Evolutionary conservation across 805 yeast genomes (phyloP), one percentile per base, ranked within the genome.

Genomic region (Ogataea degrootiae): DNA sequence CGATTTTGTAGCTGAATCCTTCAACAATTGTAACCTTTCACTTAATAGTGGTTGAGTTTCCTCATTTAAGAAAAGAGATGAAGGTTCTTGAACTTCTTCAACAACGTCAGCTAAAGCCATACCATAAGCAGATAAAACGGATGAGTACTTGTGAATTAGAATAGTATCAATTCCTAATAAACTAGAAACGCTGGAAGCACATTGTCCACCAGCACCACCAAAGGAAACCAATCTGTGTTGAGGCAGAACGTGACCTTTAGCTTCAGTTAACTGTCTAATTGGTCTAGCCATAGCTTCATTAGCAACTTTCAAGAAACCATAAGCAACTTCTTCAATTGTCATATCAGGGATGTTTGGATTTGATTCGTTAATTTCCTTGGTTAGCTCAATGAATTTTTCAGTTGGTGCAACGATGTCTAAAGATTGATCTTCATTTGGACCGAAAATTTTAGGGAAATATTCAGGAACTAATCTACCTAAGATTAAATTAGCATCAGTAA

Each of bases 191-290:
- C 86, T 82, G 42, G 79, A 82, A 2, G 94, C 91, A 65, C 87
- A 91, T 66, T 89, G 96, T 8, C 96, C 96, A 45, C 96, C 96
- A 23, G 96, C 96, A 42, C 96, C 96, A 41, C 96, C 96, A 67
- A 89, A 89, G 2, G 92, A 77, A 1, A 90, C 95, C 49, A 89
- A 67, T 48, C 84, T 69, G 62, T 89, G 96, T 11, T 76, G 70
- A 9, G 85, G 62, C 0, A 82, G 74, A 38, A 78, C 73, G 59
- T 82, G 80, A 5, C 96, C 96, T 59, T 82, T 87, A 2, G 92
- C 87, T 61, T 88, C 96, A 0, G 96, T 88, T 44, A 89, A 68
- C 38, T 85, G 82, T 49, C 96, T 74, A 45, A 89, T 86, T 2
- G 96, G 96, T 51, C 95, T 76, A n/a, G 94, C 86, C 96, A 89